Evolutionary conservation across 176 grass and related monocot genomes (phyloP).

Genomic region (Oryza nivara): DNA sequence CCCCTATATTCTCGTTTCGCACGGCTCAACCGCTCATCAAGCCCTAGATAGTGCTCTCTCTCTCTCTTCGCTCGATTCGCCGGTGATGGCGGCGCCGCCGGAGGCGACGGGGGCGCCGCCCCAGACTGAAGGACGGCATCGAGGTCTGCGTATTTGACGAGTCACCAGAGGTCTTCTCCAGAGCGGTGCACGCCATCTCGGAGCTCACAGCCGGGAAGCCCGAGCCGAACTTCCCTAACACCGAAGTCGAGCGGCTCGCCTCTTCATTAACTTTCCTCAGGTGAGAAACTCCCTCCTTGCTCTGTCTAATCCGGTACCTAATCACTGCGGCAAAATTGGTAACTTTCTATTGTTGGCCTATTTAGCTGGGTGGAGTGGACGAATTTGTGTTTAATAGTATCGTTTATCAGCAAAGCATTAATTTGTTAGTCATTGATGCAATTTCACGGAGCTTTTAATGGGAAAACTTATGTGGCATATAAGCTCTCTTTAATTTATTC

Average conservation of each 20-base stretch:
- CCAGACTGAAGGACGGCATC: conserved; percentile 11
- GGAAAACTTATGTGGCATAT: background rate
- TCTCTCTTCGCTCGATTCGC: conserved; percentile 5
- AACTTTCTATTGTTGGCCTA: background rate
- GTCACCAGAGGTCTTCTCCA: conserved; percentile 54
- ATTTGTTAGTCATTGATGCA: background rate
- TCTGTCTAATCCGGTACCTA: background rate
- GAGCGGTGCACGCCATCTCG: conserved; percentile 42
- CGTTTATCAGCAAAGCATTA: background rate
- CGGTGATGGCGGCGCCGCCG: conserved; percentile 39
- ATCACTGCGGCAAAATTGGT: background rate
- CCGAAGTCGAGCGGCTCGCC: conserved; percentile 57
- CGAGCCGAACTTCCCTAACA: conserved; percentile 37
- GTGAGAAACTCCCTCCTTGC: conserved; percentile 31
- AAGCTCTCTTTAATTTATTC: background rate
- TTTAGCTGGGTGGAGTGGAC: background rate
- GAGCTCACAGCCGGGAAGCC: conserved; percentile 40
- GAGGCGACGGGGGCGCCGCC: background rate
- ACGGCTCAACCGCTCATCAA: conserved; percentile 31
- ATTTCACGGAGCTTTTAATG: background rate
- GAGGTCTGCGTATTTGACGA: conserved; percentile 56
- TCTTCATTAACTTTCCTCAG: conserved; percentile 67
- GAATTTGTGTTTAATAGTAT: background rate
- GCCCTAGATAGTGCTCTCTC: conserved; percentile 10
- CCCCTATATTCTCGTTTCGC: background rate